Evolutionary conservation across 192 early-diverging fungal genomes (phyloP).

Genomic region (Allomyces macrogynus): DNA sequence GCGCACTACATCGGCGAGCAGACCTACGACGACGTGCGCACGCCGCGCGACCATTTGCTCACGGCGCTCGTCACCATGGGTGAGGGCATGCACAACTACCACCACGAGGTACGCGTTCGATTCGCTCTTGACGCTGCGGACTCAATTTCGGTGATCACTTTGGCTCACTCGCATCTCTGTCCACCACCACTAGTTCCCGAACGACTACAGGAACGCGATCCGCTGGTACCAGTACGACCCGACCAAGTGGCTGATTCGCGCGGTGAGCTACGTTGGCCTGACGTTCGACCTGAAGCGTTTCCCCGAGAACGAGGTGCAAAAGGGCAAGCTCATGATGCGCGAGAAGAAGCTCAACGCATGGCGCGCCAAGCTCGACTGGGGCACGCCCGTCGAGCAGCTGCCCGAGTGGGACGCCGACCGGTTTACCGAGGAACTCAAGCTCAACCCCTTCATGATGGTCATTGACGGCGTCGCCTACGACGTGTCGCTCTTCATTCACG

Average conservation of each 20-base stretch:
- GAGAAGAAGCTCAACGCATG: constrained; percentile 46
- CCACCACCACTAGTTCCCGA: constrained; percentile 58
- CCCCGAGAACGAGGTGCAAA: constrained; percentile 57
- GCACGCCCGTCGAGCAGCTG: constrained; percentile 42
- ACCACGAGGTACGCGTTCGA: neutral
- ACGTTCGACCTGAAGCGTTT: constrained; percentile 53
- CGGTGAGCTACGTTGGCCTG: constrained; percentile 33
- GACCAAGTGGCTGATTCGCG: constrained; percentile 62
- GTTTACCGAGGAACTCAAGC: constrained; percentile 1
- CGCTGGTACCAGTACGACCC: constrained; percentile 57
- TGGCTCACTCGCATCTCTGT: too few relatives aligned
- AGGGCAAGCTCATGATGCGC: constrained; percentile 59
- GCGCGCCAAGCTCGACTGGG: constrained; percentile 48
- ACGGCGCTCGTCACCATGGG: constrained; percentile 58
- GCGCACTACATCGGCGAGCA: constrained; percentile 55
- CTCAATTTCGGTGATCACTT: too few relatives aligned
- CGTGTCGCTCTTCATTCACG: constrained; percentile 55
- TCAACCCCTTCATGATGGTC: constrained; percentile 24
- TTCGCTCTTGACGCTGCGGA: too few relatives aligned
- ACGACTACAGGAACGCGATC: constrained; percentile 71
- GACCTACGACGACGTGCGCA: constrained; percentile 60
- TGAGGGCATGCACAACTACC: constrained; percentile 70
- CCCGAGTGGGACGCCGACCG: constrained; percentile 22
- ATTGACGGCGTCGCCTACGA: constrained; percentile 72
- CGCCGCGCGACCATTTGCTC: constrained; percentile 63